Base-by-base conservation (phyloP, 352 stramenopile genomes). In the Globisporangium iwayamae region DNA sequence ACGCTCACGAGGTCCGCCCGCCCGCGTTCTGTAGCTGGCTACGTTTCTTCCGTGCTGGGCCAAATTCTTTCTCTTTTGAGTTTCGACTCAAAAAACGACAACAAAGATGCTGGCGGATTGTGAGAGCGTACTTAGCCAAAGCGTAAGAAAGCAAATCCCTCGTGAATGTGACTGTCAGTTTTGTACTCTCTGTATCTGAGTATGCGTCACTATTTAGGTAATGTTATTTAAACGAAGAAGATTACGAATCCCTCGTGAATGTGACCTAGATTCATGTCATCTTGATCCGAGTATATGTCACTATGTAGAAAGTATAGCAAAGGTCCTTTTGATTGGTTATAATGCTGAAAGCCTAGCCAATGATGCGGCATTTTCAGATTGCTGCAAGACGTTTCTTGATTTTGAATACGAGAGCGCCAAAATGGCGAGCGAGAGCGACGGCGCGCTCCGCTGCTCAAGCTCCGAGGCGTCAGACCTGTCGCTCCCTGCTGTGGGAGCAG, bases 21-120 rank as follows among this genome's bases (percentile, higher is more conserved):
- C 25, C 25, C 25, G 25, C 25, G 25, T 16, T 10, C 22, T 54
- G 22, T 22, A 22, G 30, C 28, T 65, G 45, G 36, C 30, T 70
- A 66, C 66, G 50, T 43, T 63, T 43, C 22, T 18, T 25, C 34
- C 55, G 69, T 79, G 54, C 70, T 80, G 73, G 67, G 66, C 72
- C 72, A 64, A 58, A 58, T 58, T 48, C 18, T 58, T 22, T 30
- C 16, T 46, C 9, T 8, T 36, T 36, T 36, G 32, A 36, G 4
- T 36, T 36, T 9, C 25, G 25, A 28, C 25, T 28, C 25, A 28
- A 28, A 28, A 28, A 28, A 28, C 25, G 32, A 36, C 4, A 36
- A 36, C 32, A 36, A 9, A 36, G 7, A 36, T 5, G 32, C 7
- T 36, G 32, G 54, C 53, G n/a, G 8, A 28, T 41, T 2, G 52